Percentiles rank a stretch among this genome's conserved stretches.
Evolutionary conservation across 176 grass and related monocot genomes (phyloP).

Genomic region (Ensete glaucum): DNA sequence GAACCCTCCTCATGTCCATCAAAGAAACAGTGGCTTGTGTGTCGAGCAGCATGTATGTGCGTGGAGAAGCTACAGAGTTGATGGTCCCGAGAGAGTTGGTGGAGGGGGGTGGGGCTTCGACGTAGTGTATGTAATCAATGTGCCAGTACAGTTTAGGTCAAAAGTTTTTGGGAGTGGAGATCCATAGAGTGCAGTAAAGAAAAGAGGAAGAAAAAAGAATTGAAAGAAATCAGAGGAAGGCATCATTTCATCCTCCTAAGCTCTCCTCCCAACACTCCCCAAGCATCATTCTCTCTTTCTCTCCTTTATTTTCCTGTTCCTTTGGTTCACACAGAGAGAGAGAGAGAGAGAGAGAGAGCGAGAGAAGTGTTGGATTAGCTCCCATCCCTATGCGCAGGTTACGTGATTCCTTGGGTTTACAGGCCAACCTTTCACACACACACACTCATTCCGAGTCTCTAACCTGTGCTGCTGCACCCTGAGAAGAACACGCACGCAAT

Average conservation of each 20-base stretch:
- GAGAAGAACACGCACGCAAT: too few species aligned
- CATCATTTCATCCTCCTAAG: slow-evolving; percentile 8
- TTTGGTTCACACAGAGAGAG: neutral
- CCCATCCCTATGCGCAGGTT: neutral
- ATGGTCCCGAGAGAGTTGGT: neutral
- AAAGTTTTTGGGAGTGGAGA: slow-evolving; percentile 17
- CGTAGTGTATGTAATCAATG: slow-evolving; percentile 1
- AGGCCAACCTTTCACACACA: too few species aligned
- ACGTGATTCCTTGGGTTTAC: too few species aligned
- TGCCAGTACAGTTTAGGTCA: slow-evolving; percentile 9
- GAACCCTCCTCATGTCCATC: too few species aligned
- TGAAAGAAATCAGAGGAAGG: neutral
- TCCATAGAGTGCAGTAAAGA: neutral
- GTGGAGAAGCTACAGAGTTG: neutral
- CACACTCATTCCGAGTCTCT: too few species aligned
- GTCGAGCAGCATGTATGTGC: neutral
- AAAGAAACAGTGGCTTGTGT: too few species aligned
- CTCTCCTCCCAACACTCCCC: slow-evolving; percentile 3
- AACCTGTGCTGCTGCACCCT: too few species aligned
- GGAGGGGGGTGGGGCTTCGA: neutral
- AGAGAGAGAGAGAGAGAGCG: neutral
- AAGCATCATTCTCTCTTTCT: neutral
- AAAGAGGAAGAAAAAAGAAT: neutral
- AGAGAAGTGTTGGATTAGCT: neutral
- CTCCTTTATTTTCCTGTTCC: neutral